Conservation (phyloP, 192 early-diverging fungal genomes). For the Coemansia sp. region DNA sequence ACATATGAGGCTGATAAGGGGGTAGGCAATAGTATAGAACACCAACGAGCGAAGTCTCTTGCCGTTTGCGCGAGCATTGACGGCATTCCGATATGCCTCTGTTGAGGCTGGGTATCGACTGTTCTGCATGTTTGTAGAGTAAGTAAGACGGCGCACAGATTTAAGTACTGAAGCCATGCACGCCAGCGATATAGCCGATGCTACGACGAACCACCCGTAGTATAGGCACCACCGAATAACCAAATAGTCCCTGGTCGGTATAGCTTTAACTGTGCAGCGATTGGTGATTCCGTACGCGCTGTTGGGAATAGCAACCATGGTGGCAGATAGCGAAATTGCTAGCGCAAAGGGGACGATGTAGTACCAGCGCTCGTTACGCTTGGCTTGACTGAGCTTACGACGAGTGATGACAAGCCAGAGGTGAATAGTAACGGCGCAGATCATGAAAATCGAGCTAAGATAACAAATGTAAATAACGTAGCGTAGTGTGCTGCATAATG, state of each 20-base stretch:
- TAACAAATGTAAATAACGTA: no score
- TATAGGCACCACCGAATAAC: constrained; percentile 51
- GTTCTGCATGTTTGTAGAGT: constrained; percentile 26
- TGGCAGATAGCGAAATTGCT: constrained; percentile 32
- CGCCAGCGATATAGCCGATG: constrained; percentile 10
- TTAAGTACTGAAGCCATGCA: constrained; percentile 37
- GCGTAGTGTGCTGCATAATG: no score
- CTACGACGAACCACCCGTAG: constrained; percentile 53
- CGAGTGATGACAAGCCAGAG: no score
- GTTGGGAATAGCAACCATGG: constrained; percentile 40
- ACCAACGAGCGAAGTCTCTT: constrained; percentile 49
- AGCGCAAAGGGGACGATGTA: constrained; percentile 23
- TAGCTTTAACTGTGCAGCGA: constrained; percentile 21
- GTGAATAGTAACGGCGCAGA: no score
- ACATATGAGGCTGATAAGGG: no score
- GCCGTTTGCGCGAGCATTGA: constrained; percentile 56
- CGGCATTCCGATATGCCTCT: constrained; percentile 47
- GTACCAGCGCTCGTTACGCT: no score
- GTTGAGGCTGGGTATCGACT: constrained; percentile 21
- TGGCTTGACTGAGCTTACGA: no score
- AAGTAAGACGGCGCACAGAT: constrained; percentile 36
- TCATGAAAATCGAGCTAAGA: no score
- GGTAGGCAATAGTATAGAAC: constrained; percentile 22
- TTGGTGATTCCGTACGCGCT: constrained; percentile 30
- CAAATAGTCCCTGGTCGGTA: constrained; percentile 34